Conservation (phyloP, 352 stramenopile genomes). For the Blastocystis sp. region DNA sequence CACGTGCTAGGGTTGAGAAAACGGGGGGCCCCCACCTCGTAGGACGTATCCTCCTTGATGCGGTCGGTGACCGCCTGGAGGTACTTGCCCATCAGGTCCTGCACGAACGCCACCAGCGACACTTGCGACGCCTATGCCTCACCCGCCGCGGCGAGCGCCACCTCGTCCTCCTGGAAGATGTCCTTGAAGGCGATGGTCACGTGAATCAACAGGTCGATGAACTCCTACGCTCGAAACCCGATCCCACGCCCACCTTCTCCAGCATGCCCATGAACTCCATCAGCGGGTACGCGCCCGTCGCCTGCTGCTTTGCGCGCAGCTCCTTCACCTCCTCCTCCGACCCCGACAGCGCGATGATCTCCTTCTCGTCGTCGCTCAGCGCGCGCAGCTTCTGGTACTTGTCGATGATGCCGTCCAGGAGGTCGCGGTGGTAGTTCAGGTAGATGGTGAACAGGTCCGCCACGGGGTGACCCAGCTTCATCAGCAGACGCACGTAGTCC, state of each 20-base stretch:
- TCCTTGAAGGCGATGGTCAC: conserved; percentile 40
- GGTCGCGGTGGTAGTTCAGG: conserved; percentile 31
- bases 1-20: conserved; percentile 37
- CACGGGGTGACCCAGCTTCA: conserved; percentile 21
- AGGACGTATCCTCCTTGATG: conserved; percentile 21
- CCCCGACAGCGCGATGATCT: conserved; percentile 44
- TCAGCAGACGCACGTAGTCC: conserved; percentile 53
- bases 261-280: conserved; percentile 53
- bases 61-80: conserved; percentile 19
- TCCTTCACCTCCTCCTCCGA: conserved; percentile 40
- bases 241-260: conserved; percentile 8
- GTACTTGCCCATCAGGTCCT: conserved; percentile 26
- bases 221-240: not conserved
- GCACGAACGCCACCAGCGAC: conserved; percentile 35
- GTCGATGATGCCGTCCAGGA: conserved; percentile 7
- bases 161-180: conserved; percentile 50
- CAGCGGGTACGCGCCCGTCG: conserved; percentile 49
- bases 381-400: conserved; percentile 49
- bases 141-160: not conserved
- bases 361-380: conserved; percentile 52
- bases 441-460: conserved; percentile 42
- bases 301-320: conserved; percentile 31
- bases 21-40: not conserved
- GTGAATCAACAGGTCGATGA: conserved; percentile 56
- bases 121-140: not conserved